Base-by-base conservation (phyloP, 768 basidiomycete species). In the Tulasnella sp. region DNA sequence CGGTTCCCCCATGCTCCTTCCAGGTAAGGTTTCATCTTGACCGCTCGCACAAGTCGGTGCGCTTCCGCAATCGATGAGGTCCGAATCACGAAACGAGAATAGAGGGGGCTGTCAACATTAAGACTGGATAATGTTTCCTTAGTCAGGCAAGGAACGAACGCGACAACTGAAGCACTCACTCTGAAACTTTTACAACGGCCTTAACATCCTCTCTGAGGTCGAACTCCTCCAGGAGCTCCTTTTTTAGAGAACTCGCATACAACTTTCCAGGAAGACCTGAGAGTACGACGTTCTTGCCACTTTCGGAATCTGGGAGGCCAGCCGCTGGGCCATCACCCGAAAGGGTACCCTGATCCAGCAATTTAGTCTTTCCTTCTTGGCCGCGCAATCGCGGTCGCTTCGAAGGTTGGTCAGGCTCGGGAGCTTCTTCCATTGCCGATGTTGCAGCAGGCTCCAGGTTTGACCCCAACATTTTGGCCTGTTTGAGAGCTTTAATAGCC, bases 21-120 rank as follows among this genome's bases (percentile, higher is more conserved):
- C 12, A 85, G 85, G 80, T 86, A 90, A 48, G 86, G 85, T 0
- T 89, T 91, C 88, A 91, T 89, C 84, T 96, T 93, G 72, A 92
- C 81, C 50, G 87, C 85, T 75, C 92, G 90, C 28, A 91, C 91
- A 37, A 95, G 85, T 77, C 90, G 90, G 83, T 93, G 90, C 0
- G 94, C 94, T 83, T 95, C 93, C 12, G 92, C 88, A 24, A 88
- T 86, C 0, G 90, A 90, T 2, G 86, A 84, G 78, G 93, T 85
- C 46, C 90, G 90, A 40, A 95, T 87, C 14, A 92, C 82, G 82
- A 78, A 72, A 54, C 83, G 81, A 34, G 83, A 82, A 11, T 81
- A 83, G 6, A 80, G 75, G 7, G 76, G 12, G 3, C 44, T 22
- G 24, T 42, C 75, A 42, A 41, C 14, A 58, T 18, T 58, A 58